Percentiles rank a stretch among this genome's conserved stretches.
Conservation (phyloP, 495 filamentous ascomycete genomes). For the Penicillium silybi region DNA sequence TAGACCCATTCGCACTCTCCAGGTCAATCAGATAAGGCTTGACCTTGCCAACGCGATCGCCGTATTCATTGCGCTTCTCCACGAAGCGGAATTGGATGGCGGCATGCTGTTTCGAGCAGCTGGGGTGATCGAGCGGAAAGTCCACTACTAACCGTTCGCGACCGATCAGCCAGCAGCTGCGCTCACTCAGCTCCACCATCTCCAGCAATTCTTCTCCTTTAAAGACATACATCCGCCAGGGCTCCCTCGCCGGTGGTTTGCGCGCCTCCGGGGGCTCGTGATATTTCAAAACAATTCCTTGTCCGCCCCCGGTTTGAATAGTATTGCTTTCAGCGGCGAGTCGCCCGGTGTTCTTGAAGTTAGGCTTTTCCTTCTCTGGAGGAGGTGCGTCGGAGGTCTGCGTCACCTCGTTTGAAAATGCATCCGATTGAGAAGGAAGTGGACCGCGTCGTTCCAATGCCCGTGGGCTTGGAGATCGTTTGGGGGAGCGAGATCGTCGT, state of each 20-base stretch:
- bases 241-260: slow-evolving; percentile 71
- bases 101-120: slow-evolving; percentile 90
- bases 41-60: slow-evolving; percentile 74
- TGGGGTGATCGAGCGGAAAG: slow-evolving; percentile 81
- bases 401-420: slow-evolving; percentile 55
- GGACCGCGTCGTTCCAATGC: slow-evolving; percentile 48
- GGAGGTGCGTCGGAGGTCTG: slow-evolving; percentile 29
- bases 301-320: slow-evolving; percentile 60
- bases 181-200: slow-evolving; percentile 67
- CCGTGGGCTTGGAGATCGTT: slow-evolving; percentile 26
- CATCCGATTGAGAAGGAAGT: slow-evolving; percentile 65
- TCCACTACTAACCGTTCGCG: slow-evolving; percentile 77
- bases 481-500: slow-evolving; percentile 33
- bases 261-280: slow-evolving; percentile 91
- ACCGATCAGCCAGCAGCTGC: slow-evolving; percentile 89
- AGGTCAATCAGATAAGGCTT: slow-evolving; percentile 91
- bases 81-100: slow-evolving; percentile 89
- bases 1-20: slow-evolving; percentile 90
- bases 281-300: slow-evolving; percentile 79
- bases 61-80: slow-evolving; percentile 78
- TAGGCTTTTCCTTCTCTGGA: slow-evolving; percentile 78
- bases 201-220: slow-evolving; percentile 76
- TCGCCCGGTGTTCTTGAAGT: slow-evolving; percentile 73
- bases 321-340: slow-evolving; percentile 89
- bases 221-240: slow-evolving; percentile 92